Base-by-base conservation (phyloP, 164 flowering plant species). In the Tetracentron sinense region DNA sequence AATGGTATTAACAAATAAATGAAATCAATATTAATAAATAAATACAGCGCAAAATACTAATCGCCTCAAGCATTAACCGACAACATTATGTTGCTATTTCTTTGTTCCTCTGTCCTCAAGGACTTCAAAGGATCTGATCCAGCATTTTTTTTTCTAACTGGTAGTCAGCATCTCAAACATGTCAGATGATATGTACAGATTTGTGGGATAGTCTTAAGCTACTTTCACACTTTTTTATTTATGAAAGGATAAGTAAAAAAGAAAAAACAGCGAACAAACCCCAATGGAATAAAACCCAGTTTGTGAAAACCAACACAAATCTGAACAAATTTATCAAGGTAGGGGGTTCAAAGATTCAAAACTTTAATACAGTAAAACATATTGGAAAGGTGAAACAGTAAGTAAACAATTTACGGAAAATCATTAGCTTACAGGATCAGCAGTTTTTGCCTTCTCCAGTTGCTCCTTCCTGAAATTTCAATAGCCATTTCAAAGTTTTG, bases 401-500 rank as follows among this genome's bases (percentile, higher is more conserved):
- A 16, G n/a, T 17, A 25, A 57, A 51, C 17, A 62, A 50, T 68
- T 7, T 21, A n/a, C 7, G 56, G n/a, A 30, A 25, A 27, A 50
- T 10, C 2, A 55, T 23, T 38, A 67, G 56, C 92, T 83, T 75
- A 94, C 99, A 57, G 76, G 95, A 80, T 94, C 99, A 59, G 85
- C 84, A 60, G 97, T 94, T 74, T 82, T 85, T 58, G 89, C 97
- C 70, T 82, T 89, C 84, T 94, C 98, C 76, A 91, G 67, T 70
- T 90, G 93, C 78, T 90, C 96, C 68, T 59, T 79, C 82, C 98
- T 94, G 79, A 69, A 80, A 66, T 52, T 27, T 27, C 54, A 65
- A 60, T 19, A 64, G 17, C 20, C 56, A 69, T 44, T 72, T 27
- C 35, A 54, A 63, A 46, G 19, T 29, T 23, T 11, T 35, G 7